Evolutionary conservation across 2,329 filamentous ascomycete species (phyloP), one percentile per base, ranked within the genome.

Genomic region (Exophiala phaeomuriformis): DNA sequence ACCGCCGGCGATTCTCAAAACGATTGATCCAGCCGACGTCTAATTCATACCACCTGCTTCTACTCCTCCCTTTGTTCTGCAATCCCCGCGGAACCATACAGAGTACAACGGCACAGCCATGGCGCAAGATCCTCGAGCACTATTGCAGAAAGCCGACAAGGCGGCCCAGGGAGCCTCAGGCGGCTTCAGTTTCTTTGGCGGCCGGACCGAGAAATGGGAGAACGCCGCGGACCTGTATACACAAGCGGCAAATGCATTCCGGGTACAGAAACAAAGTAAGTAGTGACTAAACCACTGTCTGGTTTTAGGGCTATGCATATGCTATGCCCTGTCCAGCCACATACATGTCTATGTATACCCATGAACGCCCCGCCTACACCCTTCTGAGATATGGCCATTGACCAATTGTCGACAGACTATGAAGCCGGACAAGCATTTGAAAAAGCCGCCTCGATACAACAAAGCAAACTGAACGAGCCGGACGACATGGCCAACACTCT

Each of bases 401-500:
- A 36, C 7, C 33, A 36, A 36, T 7, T 7, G 33, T n/a, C n/a
- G 33, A 36, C 55, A 93, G 89, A 84, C 72, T 83, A 85, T 68
- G 89, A 95, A 72, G 90, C 91, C 9, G 91, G 90, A 27, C 79
- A 86, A 65, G 84, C 89, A 8, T 95, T 95, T 62, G 89, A 95
- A 69, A 81, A 84, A 69, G 89, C 89, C 8, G 91, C 90, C n/a
- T 71, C 79, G 41, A 84, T 97, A 55, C 88, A 95, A 70, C 80
- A 75, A 47, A 79, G 83, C 61, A 84, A 90, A 64, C 80, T 97
- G 47, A 94, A 90, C 67, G 90, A 97, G 67, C 88, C 86, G 40
- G 88, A 95, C 68, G 93, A 97, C 68, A 89, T 90, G 45, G 90
- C 91, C 60, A 94, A 95, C 72, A 85, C 86, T 45, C 76, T 90